Conservation (phyloP, 306 rosid species). For the Clitoria ternatea region DNA sequence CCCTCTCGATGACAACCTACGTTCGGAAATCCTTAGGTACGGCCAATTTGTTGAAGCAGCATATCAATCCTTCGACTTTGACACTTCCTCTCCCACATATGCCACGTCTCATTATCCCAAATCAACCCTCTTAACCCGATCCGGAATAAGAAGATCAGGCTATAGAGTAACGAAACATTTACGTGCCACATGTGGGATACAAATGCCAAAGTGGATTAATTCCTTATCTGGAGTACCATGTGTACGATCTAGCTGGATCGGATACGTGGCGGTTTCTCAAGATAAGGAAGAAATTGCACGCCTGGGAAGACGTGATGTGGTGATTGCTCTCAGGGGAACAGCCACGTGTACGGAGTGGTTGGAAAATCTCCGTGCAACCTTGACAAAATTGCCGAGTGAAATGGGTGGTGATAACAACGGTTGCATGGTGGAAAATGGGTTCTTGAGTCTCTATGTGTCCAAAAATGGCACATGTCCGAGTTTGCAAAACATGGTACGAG, state of each 20-base stretch:
- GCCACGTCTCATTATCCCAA: conserved; percentile 22
- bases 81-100: conserved; percentile 20
- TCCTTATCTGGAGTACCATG: conserved; percentile 20
- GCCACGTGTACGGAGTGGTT: conserved; percentile 78
- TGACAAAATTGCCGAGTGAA: conserved; percentile 28
- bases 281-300: conserved; percentile 52
- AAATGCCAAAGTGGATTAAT: conserved; percentile 16
- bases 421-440: conserved; percentile 76
- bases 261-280: conserved; percentile 64
- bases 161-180: conserved; percentile 23
- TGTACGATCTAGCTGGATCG: conserved; percentile 64
- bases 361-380: conserved; percentile 67
- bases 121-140: neutral
- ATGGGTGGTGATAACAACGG: neutral
- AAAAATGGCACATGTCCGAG: conserved; percentile 34
- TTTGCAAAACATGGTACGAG: conserved; percentile 55
- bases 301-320: conserved; percentile 69
- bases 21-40: conserved; percentile 62
- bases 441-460: conserved; percentile 66
- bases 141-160: conserved; percentile 4
- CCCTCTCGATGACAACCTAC: conserved; percentile 77
- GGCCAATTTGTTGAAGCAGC: conserved; percentile 77
- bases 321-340: conserved; percentile 67
- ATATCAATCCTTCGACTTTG: conserved; percentile 45
- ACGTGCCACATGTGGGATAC: conserved; percentile 31